Base-by-base conservation (phyloP, 2,329 filamentous ascomycete species). In the Aaosphaeria pasadenensis region DNA sequence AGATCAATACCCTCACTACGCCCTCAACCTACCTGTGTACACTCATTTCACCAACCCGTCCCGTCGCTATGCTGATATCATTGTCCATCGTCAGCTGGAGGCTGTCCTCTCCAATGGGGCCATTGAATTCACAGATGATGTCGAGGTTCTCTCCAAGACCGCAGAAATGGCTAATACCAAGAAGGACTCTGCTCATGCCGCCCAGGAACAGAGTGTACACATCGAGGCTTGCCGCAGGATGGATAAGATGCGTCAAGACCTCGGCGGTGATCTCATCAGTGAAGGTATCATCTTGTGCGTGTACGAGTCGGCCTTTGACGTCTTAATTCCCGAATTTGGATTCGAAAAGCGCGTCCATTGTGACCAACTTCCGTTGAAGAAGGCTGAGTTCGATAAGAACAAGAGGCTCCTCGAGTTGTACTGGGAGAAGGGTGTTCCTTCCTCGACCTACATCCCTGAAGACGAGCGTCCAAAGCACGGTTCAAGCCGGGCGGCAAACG, bases 321-420 rank as follows among this genome's bases (percentile, higher is more conserved):
- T 99, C 39, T 81, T 99, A 55, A 97, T 99, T 69, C 94, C 94
- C 5, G 91, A 99, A 68, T 99, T 91, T 78, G 94, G 94, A 57
- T 97, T 99, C 59, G 94, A 99, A 79, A 99, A 99, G 84, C 89
- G 94, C 56, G 94, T 99, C 45, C 94, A 99, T 74, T 99, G 94
- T 69, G 94, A 99, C 67, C 94, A 99, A 77, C 80, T 99, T 67
- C 94, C 94, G 30, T 77, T 99, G 59, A 92, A 97, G 82, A 99
- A 99, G 80, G 94, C 94, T n/a, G 94, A 99, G 69, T 99, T 94
- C 74, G 86, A 95, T 72, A 97, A 97, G 80, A 91, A 95, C 69
- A 89, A 91, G 76, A 85, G 94, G 47, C 84, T 97, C 30, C 80
- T 99, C 42, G 94, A 99, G 74, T 82, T 99, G 11, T 99, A 96